Conservation (phyloP, 495 filamentous ascomycete genomes). For the Podospora anserina region DNA sequence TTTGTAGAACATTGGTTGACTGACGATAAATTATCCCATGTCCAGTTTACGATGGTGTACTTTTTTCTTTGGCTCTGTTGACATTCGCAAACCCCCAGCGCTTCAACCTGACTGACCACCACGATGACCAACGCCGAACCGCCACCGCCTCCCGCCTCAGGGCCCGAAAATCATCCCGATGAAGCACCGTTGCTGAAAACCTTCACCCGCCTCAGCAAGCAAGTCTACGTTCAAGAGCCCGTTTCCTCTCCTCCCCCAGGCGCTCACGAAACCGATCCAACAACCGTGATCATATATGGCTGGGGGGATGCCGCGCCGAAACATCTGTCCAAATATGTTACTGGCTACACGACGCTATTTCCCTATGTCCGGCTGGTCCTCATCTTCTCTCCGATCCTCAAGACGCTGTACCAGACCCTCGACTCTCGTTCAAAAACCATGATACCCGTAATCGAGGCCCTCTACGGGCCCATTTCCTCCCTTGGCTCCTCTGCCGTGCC, state of each 20-base stretch:
- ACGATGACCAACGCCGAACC: not conserved
- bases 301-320: slow-evolving; percentile 56
- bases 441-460: slow-evolving; percentile 48
- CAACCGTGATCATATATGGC: slow-evolving; percentile 46
- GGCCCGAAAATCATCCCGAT: not conserved
- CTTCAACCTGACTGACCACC: not conserved
- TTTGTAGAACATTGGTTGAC: not conserved
- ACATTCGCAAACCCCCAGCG: not conserved
- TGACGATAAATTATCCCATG: not conserved
- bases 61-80: not conserved
- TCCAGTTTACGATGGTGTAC: not conserved
- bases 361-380: slow-evolving; percentile 46
- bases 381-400: slow-evolving; percentile 48
- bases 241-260: slow-evolving; percentile 15
- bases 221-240: slow-evolving; percentile 34
- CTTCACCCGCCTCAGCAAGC: slow-evolving; percentile 39
- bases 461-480: slow-evolving; percentile 30
- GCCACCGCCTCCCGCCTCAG: not conserved
- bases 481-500: not conserved
- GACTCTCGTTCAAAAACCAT: slow-evolving; percentile 44
- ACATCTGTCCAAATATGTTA: slow-evolving; percentile 53
- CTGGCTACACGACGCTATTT: slow-evolving; percentile 51
- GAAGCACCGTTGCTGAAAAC: slow-evolving; percentile 24
- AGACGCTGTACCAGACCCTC: slow-evolving; percentile 42
- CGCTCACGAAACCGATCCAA: slow-evolving; percentile 29